These are phyloP conservation scores for Arachnomyces sp. DNA, from an alignment of 2,329 filamentous ascomycete species.

Conservation along the genomic window DNA sequence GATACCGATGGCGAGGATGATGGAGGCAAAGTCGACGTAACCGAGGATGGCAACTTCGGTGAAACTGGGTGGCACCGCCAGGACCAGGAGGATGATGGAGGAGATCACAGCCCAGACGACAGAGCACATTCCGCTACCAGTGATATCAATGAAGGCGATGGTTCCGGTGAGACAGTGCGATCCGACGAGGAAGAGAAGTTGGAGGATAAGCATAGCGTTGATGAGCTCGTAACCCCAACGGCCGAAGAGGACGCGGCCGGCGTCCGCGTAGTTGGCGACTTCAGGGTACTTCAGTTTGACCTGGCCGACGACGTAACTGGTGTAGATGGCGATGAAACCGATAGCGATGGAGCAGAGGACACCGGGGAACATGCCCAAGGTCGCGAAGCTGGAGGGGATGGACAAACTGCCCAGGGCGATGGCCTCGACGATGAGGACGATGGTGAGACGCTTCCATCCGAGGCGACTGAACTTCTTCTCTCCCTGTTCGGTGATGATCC, in stretches of 20 bases:
- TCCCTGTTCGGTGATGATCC: too few species aligned
- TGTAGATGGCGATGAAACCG: constrained; percentile 51
- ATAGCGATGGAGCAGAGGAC: constrained; percentile 46
- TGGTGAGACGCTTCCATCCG: too few species aligned
- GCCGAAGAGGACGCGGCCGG: constrained; percentile 54
- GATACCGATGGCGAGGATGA: constrained; percentile 25
- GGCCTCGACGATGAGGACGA: constrained; percentile 52
- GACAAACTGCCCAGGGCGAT: constrained; percentile 50
- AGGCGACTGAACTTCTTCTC: too few species aligned
- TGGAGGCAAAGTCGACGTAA: constrained; percentile 30
- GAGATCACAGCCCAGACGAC: constrained; percentile 57
- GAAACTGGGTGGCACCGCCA: constrained; percentile 43
- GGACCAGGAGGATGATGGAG: constrained; percentile 48
- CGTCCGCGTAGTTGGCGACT: constrained; percentile 60
- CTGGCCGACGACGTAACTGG: constrained; percentile 52
- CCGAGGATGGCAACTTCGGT: constrained; percentile 29
- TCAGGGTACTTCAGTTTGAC: constrained; percentile 51
- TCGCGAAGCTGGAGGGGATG: constrained; percentile 45
- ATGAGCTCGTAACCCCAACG: constrained; percentile 54
- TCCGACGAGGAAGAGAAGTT: constrained; percentile 61
- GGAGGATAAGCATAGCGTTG: constrained; percentile 52
- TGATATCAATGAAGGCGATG: constrained; percentile 59
- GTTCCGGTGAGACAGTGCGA: constrained; percentile 65
- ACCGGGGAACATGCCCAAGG: constrained; percentile 46
- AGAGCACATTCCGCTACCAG: constrained; percentile 53